Evolutionary conservation across 768 basidiomycete genomes (phyloP).

Genomic region (Boletus sensibilis): DNA sequence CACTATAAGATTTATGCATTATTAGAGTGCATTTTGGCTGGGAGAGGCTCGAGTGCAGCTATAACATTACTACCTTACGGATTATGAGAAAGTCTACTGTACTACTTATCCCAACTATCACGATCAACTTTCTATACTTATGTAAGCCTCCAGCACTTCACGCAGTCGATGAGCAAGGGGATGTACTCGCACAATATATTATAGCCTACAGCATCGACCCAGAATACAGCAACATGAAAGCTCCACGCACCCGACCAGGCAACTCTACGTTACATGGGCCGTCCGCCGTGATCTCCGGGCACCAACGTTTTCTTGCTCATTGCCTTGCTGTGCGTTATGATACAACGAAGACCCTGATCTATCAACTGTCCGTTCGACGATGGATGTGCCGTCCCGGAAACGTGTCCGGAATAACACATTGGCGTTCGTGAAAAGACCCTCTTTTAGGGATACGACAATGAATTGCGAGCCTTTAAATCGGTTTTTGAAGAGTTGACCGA

Average conservation of each 20-base stretch:
- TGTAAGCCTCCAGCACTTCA: neutral
- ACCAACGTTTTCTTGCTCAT: conserved; percentile 10
- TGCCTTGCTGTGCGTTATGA: conserved; percentile 13
- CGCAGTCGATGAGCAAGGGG: neutral
- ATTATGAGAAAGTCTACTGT: too few relatives aligned
- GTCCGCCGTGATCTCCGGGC: conserved; percentile 23
- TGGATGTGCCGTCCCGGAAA: conserved; percentile 91
- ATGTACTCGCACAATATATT: conserved; percentile 4
- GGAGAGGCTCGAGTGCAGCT: too few relatives aligned
- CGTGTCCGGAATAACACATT: conserved; percentile 92
- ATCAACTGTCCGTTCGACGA: conserved; percentile 80
- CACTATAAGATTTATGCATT: too few relatives aligned
- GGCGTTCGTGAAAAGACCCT: conserved; percentile 95
- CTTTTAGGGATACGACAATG: conserved; percentile 96
- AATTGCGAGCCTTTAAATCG: conserved; percentile 98
- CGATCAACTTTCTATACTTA: too few relatives aligned
- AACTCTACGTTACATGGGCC: neutral
- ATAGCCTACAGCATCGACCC: conserved; percentile 13
- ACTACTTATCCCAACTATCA: too few relatives aligned
- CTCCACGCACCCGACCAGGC: neutral
- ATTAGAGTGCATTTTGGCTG: too few relatives aligned
- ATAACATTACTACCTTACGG: too few relatives aligned
- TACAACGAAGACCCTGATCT: conserved; percentile 53
- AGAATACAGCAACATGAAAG: conserved; percentile 1
- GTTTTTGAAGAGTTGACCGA: conserved; percentile 95